phyloP scores from a whole-genome alignment of 148 eudicot genomes.

The Camellia lanceoleosa region DNA sequence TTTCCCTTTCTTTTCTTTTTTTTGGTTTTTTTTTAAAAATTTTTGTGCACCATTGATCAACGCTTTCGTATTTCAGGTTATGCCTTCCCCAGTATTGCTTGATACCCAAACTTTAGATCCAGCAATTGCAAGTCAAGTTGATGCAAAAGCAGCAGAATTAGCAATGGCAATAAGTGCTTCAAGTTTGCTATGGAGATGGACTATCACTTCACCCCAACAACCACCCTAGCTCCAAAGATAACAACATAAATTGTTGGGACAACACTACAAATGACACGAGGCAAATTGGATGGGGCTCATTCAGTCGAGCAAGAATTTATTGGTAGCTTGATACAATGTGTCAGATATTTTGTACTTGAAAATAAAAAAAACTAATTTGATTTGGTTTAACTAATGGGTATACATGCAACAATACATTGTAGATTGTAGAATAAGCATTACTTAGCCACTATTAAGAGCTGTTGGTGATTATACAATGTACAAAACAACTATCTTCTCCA shows the following conservation, averaged over 20 bases:
- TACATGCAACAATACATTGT: too few species aligned
- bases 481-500: too few species aligned
- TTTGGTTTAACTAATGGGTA: too few species aligned
- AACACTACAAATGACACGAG: constrained; percentile 15
- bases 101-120: constrained; percentile 21
- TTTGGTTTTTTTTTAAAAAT: too few species aligned
- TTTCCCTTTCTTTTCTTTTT: too few species aligned
- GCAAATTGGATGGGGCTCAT: constrained; percentile 33
- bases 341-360: too few species aligned
- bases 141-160: constrained; percentile 20
- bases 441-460: too few species aligned
- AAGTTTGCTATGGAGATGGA: constrained; percentile 18
- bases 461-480: too few species aligned
- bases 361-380: too few species aligned
- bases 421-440: too few species aligned
- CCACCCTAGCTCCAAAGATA: constrained; percentile 22
- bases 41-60: not conserved
- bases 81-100: constrained; percentile 6
- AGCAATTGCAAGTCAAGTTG: constrained; percentile 13
- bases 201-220: constrained; percentile 15
- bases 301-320: not conserved
- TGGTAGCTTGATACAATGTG: too few species aligned
- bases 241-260: constrained; percentile 34
- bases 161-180: constrained; percentile 21
- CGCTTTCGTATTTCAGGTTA: constrained; percentile 27